Evolutionary conservation across 768 basidiomycete genomes (phyloP), one percentile per base, ranked within the genome.

Genomic region (Butyriboletus loyo): DNA sequence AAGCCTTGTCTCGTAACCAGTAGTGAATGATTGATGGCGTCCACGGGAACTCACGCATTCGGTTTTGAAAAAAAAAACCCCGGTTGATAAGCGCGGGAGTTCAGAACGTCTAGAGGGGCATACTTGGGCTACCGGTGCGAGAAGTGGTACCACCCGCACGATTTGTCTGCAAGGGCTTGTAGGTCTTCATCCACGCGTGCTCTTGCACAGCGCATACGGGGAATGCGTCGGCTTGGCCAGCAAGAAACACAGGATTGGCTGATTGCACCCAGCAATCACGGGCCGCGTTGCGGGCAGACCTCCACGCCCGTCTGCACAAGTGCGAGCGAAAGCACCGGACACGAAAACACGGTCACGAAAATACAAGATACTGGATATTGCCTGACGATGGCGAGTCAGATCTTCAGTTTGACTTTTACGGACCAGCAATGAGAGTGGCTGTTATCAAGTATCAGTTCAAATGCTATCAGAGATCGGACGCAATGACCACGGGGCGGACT

Each of bases 181-280:
- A 94, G 4, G 82, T 71, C 56, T 76, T 79, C 47, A 70, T 73
- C 95, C 95, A 98, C 28, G 90, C 67, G 39, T 77, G 78, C 42
- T 77, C 75, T 43, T 78, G 79, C 42, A 87, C 70, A 22, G 67
- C 60, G 45, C 77, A 67, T 10, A 62, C 60, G 4, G 72, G 66
- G 43, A 78, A 72, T 19, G 49, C 59, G 17, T 69, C 51, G 5
- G 54, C 50, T 37, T 55, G 60, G 15, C 61, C 68, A 5, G 66
- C 70, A 53, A 71, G 68, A 52, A 59, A 68, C 31, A 42, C 57
- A 72, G 8, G 78, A 67, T n/a, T 60, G 58, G 19, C 36, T 60
- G 19, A 78, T 66, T 13, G 69, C 53, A 24, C 56, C 56, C 42
- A 14, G 53, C 53, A 22, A 80, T 61, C 36, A 80, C 77, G 72